Evolutionary conservation across 176 grass and related monocot species (phyloP), one percentile per base, ranked within the genome.

Genomic region (Paspalum vaginatum): DNA sequence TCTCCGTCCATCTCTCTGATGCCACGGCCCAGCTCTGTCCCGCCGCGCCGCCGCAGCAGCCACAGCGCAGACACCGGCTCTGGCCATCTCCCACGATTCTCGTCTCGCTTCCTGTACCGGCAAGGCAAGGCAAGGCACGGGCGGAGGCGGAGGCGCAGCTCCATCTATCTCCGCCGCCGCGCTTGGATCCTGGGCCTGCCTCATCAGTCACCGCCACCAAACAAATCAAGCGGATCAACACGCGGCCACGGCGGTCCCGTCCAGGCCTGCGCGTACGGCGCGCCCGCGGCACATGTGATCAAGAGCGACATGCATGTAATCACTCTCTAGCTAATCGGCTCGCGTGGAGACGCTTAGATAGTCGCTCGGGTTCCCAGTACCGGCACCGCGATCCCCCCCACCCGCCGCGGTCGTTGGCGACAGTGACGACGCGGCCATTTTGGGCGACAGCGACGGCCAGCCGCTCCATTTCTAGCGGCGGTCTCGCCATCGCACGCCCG

Each of bases 181-280:
- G 73, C 9, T 45, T 7, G 7, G 55, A 24, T 9, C 20, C 9
- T 32, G 32, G 55, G 55, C 66, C 42, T 8, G n/a, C 10, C n/a
- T 24, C 66, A 18, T 8, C 22, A 3, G 6, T 16, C 44, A 70
- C 13, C 67, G 38, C 13, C 60, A 67, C 48, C 48, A 26, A 55
- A 41, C 41, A 80, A 68, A 56, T 80, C 77, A 57, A 26, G 77
- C 63, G 1, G 49, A 17, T n/a, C 77, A 68, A 53, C 47, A 79
- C 32, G 25, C 75, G 59, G 11, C 20, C 59, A 17, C 17, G 39
- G 55, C 45, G 21, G 40, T 17, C n/a, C n/a, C n/a, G n/a, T n/a
- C 55, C 51, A 18, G 8, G 15, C 4, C 2, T 4, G 8, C 20
- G 4, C 46, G 66, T 21, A 26, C 20, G 17, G 14, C 11, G 21